These are phyloP conservation scores for Pseudocercospora vitis DNA, from an alignment of 2,329 filamentous ascomycete species.

Conservation along the genomic window DNA sequence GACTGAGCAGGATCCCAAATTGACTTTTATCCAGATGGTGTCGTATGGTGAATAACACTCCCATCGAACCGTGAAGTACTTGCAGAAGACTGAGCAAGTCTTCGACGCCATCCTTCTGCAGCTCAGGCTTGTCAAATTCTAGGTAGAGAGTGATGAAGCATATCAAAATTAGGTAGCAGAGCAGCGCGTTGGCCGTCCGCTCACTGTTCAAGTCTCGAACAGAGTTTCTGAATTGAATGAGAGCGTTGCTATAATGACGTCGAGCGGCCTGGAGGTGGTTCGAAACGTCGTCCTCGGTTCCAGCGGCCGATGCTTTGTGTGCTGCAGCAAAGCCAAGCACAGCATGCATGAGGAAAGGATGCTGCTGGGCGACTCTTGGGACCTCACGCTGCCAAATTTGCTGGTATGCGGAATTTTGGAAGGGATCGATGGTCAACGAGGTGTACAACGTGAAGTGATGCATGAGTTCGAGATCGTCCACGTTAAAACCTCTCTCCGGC, in stretches of 20 bases:
- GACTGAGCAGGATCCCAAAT: conserved; percentile 10
- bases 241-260: conserved; percentile 27
- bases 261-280: conserved; percentile 17
- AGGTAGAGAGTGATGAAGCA: conserved; percentile 15
- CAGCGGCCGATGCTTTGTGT: conserved; percentile 15
- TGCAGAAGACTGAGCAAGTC: conserved; percentile 11
- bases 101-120: conserved; percentile 6
- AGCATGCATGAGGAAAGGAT: conserved; percentile 32
- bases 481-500: background rate
- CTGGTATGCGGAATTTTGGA: conserved; percentile 26
- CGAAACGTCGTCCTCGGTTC: conserved; percentile 14
- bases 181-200: conserved; percentile 13
- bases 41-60: conserved; percentile 10
- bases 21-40: conserved; percentile 3
- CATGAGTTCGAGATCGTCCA: conserved; percentile 18
- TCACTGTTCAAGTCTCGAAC: conserved; percentile 8
- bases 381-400: conserved; percentile 30
- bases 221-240: conserved; percentile 10
- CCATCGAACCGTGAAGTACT: conserved; percentile 14
- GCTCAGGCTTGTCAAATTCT: conserved; percentile 11
- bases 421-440: conserved; percentile 14
- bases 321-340: conserved; percentile 31
- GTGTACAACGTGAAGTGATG: conserved; percentile 20
- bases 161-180: conserved; percentile 18
- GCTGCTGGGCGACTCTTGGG: conserved; percentile 27